These are phyloP conservation scores for Penicillium sp. DNA, from an alignment of 2,329 filamentous ascomycete genomes.

Conservation along the genomic window DNA sequence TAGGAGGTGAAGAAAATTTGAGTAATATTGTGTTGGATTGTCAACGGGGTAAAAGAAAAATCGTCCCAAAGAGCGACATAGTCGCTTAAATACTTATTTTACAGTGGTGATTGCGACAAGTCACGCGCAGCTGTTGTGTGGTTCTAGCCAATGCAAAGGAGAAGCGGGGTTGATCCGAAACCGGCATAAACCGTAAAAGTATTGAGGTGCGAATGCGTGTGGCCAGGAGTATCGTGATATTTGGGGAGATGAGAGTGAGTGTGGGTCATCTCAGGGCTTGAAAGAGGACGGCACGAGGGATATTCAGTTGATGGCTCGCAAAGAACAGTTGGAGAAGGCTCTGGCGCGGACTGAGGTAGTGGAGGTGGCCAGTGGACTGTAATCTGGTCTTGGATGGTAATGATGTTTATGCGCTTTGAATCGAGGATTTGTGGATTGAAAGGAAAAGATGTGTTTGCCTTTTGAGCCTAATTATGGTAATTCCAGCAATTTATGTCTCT, in stretches of 20 bases:
- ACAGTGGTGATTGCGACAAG: too few species aligned
- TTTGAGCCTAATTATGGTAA: neutral
- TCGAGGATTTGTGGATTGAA: neutral
- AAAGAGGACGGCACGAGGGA: neutral
- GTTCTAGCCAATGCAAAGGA: too few species aligned
- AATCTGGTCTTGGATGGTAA: neutral
- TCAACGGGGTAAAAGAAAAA: too few species aligned
- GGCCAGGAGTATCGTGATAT: constrained; percentile 15
- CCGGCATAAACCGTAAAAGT: too few species aligned
- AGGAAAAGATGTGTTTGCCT: neutral
- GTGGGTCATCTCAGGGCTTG: neutral
- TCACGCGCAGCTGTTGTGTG: too few species aligned
- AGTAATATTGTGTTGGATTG: too few species aligned
- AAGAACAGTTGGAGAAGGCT: constrained; percentile 14
- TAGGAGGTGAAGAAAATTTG: too few species aligned
- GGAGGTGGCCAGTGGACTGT: neutral
- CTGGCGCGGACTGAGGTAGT: neutral
- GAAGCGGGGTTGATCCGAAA: too few species aligned
- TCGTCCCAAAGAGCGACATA: too few species aligned
- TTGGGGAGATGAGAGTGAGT: constrained; percentile 13
- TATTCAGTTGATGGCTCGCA: neutral
- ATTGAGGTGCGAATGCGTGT: too few species aligned
- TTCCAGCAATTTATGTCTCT: too few species aligned
- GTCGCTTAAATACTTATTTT: too few species aligned
- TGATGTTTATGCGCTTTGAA: neutral